Evolutionary conservation across 2,329 filamentous ascomycete species (phyloP).

Genomic region (Zasmidium citrigriseum): DNA sequence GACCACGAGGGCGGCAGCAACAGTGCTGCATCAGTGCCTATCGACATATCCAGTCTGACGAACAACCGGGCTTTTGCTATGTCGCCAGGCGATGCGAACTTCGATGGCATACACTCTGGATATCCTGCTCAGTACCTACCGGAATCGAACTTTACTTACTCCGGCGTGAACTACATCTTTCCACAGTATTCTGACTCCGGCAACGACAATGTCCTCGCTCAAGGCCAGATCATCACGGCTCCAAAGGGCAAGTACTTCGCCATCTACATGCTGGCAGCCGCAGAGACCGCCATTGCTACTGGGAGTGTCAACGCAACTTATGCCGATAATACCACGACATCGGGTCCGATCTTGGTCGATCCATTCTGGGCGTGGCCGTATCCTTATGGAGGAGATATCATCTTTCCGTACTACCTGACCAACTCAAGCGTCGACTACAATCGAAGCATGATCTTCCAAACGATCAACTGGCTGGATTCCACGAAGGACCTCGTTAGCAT

Average conservation of each 20-base stretch:
- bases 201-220: constrained; percentile 41
- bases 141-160: constrained; percentile 37
- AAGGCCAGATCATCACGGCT: constrained; percentile 38
- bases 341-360: constrained; percentile 37
- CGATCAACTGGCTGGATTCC: constrained; percentile 42
- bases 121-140: constrained; percentile 42
- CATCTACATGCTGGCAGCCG: constrained; percentile 43
- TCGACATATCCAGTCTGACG: constrained; percentile 30
- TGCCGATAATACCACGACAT: constrained; percentile 38
- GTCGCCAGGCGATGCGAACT: constrained; percentile 38
- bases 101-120: constrained; percentile 38
- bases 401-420: constrained; percentile 42
- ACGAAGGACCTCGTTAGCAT: constrained; percentile 41
- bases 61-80: constrained; percentile 42
- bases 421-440: constrained; percentile 41
- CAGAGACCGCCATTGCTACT: constrained; percentile 41
- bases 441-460: constrained; percentile 41
- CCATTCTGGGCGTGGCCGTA: constrained; percentile 45
- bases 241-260: constrained; percentile 39
- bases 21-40: constrained; percentile 20
- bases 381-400: constrained; percentile 42
- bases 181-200: constrained; percentile 39
- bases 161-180: constrained; percentile 40
- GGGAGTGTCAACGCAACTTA: constrained; percentile 42
- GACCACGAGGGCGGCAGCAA: constrained; percentile 15